Base-by-base conservation (phyloP, 164 flowering plant species). In the Euptelea pleiosperma region DNA sequence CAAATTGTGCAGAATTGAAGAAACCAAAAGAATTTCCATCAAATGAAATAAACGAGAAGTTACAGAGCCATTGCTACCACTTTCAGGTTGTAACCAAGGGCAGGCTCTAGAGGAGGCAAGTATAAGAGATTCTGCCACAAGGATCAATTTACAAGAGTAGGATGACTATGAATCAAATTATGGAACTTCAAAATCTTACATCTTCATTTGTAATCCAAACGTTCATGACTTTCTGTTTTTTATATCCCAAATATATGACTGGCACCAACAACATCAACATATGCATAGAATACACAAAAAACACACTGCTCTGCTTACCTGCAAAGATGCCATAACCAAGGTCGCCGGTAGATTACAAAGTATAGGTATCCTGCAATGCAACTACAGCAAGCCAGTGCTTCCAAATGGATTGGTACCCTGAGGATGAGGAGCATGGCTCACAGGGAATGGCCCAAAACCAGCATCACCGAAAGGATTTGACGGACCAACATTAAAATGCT, bases 381-480 rank as follows among this genome's bases (percentile, higher is more conserved):
- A 54, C 71, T 73, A 91, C 68, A 91, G 69, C 21, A 91, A 73
- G 47, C 87, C 78, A 0, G 91, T 73, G 69, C 71, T 71, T 49
- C 95, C 95, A 72, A 92, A 92, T n/a, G 98, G 98, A 69, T 92
- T 87, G 45, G 42, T 80, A 2, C 63, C 24, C 18, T 82, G 96
- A 0, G 79, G 82, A 21, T 83, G 85, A 31, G 70, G 40, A 18
- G 60, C 58, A n/a, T 70, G 73, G 55, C 74, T 73, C 18, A 29
- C 74, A 3, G 96, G 83, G 57, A 85, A 93, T 22, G 84, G 62
- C 24, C 80, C 83, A 48, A 93, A 90, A 5, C 84, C 84, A 0
- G 79, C 0, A 64, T 93, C 99, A 4, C 84, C 95, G 45, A 93
- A 93, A 6, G 99, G 99, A 62, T 93, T 93, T 52, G 86, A 49